Evolutionary conservation across 352 stramenopile genomes (phyloP).

Genomic region (Phytophthora sp.): DNA sequence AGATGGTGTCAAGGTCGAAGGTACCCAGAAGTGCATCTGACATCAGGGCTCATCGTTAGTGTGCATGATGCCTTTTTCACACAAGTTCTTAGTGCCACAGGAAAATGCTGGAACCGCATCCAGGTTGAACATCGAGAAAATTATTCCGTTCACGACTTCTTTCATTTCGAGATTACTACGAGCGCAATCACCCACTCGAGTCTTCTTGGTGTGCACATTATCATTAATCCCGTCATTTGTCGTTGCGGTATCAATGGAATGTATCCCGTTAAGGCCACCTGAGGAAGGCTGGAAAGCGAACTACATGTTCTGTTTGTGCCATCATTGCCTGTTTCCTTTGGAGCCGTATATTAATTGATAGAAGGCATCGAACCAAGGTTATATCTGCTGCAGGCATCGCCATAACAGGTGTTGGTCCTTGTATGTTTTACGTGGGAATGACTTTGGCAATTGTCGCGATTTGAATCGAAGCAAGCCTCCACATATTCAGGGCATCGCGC

Average conservation of each 20-base stretch:
- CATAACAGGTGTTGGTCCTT: too few relatives aligned
- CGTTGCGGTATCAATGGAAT: conserved; percentile 14
- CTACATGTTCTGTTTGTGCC: conserved; percentile 19
- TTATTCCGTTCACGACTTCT: conserved; percentile 15
- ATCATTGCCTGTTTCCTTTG: conserved; percentile 5
- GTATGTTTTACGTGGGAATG: too few relatives aligned
- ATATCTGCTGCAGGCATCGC: background rate
- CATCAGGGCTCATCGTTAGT: too few relatives aligned
- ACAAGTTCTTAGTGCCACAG: background rate
- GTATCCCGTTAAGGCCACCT: conserved; percentile 25
- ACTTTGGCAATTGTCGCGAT: too few relatives aligned
- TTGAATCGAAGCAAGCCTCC: too few relatives aligned
- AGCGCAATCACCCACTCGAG: background rate
- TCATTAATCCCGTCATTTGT: conserved; percentile 13
- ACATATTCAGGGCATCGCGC: too few relatives aligned
- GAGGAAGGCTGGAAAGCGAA: conserved; percentile 21
- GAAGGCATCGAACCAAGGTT: conserved; percentile 6
- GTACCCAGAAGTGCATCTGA: too few relatives aligned
- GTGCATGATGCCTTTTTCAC: too few relatives aligned
- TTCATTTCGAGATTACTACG: conserved; percentile 12
- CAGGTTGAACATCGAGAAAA: conserved; percentile 12
- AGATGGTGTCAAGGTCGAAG: too few relatives aligned
- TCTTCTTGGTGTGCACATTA: conserved; percentile 1
- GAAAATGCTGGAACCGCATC: conserved; percentile 1
- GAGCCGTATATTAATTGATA: conserved; percentile 7